Evolutionary conservation across 108 stramenopile genomes (phyloP), one percentile per base, ranked within the genome.

Genomic region (Fistulifera pelliculosa): DNA sequence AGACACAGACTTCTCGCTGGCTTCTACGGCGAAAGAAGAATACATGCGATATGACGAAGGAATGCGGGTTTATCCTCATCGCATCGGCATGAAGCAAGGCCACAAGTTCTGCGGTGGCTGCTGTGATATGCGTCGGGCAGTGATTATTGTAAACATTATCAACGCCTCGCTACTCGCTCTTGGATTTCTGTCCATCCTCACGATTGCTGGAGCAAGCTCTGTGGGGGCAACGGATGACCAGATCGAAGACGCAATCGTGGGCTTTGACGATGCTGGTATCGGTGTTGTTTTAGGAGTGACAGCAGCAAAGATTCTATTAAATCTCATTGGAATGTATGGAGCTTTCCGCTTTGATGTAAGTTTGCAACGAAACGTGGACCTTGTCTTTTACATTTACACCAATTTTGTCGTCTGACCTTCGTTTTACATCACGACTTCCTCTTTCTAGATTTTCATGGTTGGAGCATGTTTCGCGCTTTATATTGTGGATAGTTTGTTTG

Each of bases 91-190:
- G 44, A 64, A 64, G 27, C 22, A 23, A 39, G 41, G 51, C 38
- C 68, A 61, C 45, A 35, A 39, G 24, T 62, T 42, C 49, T 66
- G 66, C 27, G 55, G 58, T n/a, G 61, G 73, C 41, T 65, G 68
- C 42, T 75, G 73, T 52, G 73, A 75, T 44, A 70, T 68, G 23
- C 64, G 73, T 1, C 52, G 68, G n/a, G 73, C 73, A 4, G 47
- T 66, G 12, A 69, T 75, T 27, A 50, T 66, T 2, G 73, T 75
- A 11, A 57, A 69, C 47, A 50, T 60, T 42, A 38, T 73, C 45
- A 64, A 60, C 23, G 24, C 70, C 16, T 47, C 24, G 15, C 4
- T 50, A 22, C 21, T 22, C 22, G 18, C 24, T 4, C 17, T 50
- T 50, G 21, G 24, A 50, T 26, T 50, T 26, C 13, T 50, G 49